phyloP scores from a whole-genome alignment of 768 basidiomycete genomes.

The Suillus subluteus region DNA sequence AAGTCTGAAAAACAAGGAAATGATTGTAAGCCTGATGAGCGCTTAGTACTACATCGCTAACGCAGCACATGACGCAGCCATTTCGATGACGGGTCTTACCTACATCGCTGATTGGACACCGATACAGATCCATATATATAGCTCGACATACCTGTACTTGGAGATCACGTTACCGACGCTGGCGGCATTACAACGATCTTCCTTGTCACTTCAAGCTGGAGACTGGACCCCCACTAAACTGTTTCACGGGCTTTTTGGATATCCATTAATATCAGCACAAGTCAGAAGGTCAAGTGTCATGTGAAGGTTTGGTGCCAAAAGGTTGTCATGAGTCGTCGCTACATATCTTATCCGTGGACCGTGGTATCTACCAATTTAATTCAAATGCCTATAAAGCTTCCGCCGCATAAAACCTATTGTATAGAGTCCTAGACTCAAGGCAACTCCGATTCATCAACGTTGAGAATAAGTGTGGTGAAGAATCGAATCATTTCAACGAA shows the following conservation, averaged over 20 bases:
- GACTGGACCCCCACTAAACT: not conserved
- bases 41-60: too few relatives aligned
- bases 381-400: not conserved
- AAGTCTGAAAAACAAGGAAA: not conserved
- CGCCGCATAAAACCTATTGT: not conserved
- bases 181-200: not conserved
- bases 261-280: not conserved
- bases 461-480: conserved; percentile 68
- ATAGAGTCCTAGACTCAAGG: conserved; percentile 4
- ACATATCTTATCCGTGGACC: not conserved
- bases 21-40: too few relatives aligned
- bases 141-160: too few relatives aligned
- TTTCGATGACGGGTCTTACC: too few relatives aligned
- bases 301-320: not conserved
- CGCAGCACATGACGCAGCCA: too few relatives aligned
- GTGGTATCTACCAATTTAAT: not conserved
- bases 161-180: too few relatives aligned
- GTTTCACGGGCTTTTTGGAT: not conserved
- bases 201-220: not conserved
- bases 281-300: not conserved
- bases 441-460: conserved; percentile 57
- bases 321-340: not conserved
- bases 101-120: too few relatives aligned
- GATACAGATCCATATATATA: too few relatives aligned
- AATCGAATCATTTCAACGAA: conserved; percentile 72